Evolutionary conservation across 805 yeast species (phyloP), one percentile per base, ranked within the genome.

Genomic region (Metschnikowia cubensis): DNA sequence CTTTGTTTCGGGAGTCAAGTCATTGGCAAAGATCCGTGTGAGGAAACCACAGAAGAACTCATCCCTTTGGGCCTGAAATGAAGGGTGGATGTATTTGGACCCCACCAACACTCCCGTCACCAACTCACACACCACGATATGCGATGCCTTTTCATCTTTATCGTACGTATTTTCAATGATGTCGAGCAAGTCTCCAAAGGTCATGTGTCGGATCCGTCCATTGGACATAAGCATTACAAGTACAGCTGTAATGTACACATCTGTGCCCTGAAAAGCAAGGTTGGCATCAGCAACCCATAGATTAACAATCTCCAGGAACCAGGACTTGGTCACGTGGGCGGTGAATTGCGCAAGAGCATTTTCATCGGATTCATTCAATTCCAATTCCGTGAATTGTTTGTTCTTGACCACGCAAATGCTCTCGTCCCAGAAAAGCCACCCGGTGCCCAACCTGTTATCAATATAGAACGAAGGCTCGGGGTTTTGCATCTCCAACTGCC

Each of bases 391-490:
- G 2, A 56, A 50, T 2, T 66, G 61, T 5, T 68, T 66, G 6
- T 62, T 64, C 3, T 69, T 70, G 17, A 82, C 68, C 2, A 76
- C 89, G 18, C 64, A 61, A 65, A 84, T 59, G 0, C 68, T 56
- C 17, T 80, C 66, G 13, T 83, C 87, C 96, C 96, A 89, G 46
- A 85, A 84, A 7, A 87, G 65, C 82, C 90, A 86, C 0, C 96
- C 94, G 7, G 71, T 68, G 59, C 71, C 75, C 2, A 77, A 69
- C 47, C 76, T 78, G 31, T 76, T 76, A 59, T 85, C 90, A 55
- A 85, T 73, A 59, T 68, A 89, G 55, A 73, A 84, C 1, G 55
- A 56, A 1, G 87, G 86, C 20, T 65, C 49, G 0, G 69, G 64
- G 53, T 80, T 80, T 10, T 61, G 59, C 71, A 85, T 68, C 56